Evolutionary conservation across 495 filamentous ascomycete species (phyloP), one percentile per base, ranked within the genome.

Genomic region (Xylaria cubensis): DNA sequence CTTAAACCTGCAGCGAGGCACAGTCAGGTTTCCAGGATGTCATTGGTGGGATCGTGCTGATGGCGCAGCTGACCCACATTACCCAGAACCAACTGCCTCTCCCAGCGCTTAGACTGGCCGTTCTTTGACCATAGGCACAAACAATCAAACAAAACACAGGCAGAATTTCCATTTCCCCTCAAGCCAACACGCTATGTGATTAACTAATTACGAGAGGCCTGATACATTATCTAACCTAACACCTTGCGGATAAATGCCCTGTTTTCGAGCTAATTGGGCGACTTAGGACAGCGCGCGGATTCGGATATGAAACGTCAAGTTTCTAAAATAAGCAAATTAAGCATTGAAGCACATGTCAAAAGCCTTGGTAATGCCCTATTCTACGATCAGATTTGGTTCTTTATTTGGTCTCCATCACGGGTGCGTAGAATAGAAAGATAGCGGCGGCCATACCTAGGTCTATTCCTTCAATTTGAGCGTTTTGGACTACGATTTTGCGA

Each of bases 41-140:
- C 34, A 64, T 64, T 64, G 62, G 62, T 48, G 36, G 2, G 26
- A 48, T 42, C 12, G 10, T 15, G 26, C 24, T 64, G 41, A 26
- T 48, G 62, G 42, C 61, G 39, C 21, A 48, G 34, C n/a, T 17
- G 62, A 48, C 62, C 62, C 62, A 64, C 62, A 64, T 39, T 6
- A 4, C 36, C 36, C 6, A 8, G 62, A 64, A 39, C 36, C n/a
- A 32, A 21, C 17, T 4, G 29, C 62, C 62, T 13, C 62, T 48
- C 26, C 62, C 24, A 34, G 62, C 62, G 42, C 62, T 64, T 64
- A 64, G n/a, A 12, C 51, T 3, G 24, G n/a, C 3, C n/a, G 13
- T 39, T 39, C 36, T 39, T 44, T 2, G 24, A 64, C 8, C 39
- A 63, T 12, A 9, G n/a, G 39, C 59, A 21, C 59, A 44, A 44